phyloP scores from a whole-genome alignment of 1,139 yeast genomes.

The Sugiyamaella grinbergsii region DNA sequence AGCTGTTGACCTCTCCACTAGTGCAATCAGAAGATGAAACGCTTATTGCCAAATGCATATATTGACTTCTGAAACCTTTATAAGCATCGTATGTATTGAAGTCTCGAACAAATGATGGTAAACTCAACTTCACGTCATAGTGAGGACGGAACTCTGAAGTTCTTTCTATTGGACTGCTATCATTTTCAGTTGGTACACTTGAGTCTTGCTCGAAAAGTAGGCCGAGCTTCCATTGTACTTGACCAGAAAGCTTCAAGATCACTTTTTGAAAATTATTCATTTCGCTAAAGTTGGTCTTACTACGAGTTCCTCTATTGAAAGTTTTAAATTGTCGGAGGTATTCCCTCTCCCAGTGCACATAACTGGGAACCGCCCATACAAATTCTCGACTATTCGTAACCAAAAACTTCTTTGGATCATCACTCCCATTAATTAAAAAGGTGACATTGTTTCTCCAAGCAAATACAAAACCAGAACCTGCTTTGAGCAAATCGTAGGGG shows the following conservation, averaged over 20 bases:
- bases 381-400: constrained; percentile 67
- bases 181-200: constrained; percentile 12
- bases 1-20: constrained; percentile 35
- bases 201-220: constrained; percentile 50
- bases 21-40: constrained; percentile 51
- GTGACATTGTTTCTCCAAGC: constrained; percentile 71
- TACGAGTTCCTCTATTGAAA: constrained; percentile 30
- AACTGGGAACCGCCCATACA: constrained; percentile 64
- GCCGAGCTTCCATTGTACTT: constrained; percentile 54
- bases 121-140: constrained; percentile 61
- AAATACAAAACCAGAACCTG: constrained; percentile 76
- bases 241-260: constrained; percentile 56
- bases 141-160: constrained; percentile 67
- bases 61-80: constrained; percentile 74
- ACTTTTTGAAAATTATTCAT: constrained; percentile 46
- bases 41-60: constrained; percentile 74
- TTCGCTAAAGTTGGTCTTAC: constrained; percentile 34
- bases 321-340: constrained; percentile 32
- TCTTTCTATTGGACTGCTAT: constrained; percentile 39
- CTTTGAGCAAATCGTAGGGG: constrained; percentile 73
- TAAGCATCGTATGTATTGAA: constrained; percentile 67
- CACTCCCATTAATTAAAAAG: constrained; percentile 62
- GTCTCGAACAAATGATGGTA: constrained; percentile 61
- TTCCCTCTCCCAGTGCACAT: constrained; percentile 40
- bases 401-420: constrained; percentile 63